These are phyloP conservation scores for Diaporthe sp. DNA, from an alignment of 2,329 filamentous ascomycete species.

Conservation along the genomic window DNA sequence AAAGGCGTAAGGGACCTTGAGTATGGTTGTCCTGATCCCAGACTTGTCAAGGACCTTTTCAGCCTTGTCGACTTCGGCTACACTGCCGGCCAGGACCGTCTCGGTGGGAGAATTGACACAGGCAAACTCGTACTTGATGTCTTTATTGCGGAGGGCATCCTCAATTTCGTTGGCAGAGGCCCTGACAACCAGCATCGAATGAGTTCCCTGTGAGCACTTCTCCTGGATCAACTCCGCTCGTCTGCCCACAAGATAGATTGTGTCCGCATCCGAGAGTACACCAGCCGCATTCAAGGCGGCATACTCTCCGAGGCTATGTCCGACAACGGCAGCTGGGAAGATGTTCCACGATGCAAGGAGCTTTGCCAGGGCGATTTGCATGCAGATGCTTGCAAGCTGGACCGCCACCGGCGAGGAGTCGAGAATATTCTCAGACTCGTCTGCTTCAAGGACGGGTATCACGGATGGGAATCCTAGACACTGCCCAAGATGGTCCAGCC, in stretches of 20 bases:
- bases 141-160: conserved; percentile 57
- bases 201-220: conserved; percentile 72
- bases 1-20: conserved; percentile 64
- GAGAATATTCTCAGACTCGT: conserved; percentile 49
- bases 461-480: conserved; percentile 65
- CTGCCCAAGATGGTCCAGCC: conserved; percentile 63
- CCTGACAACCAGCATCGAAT: conserved; percentile 65
- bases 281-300: conserved; percentile 77
- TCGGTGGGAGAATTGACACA: conserved; percentile 82
- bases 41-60: conserved; percentile 46
- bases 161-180: conserved; percentile 61
- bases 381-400: conserved; percentile 63
- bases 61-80: conserved; percentile 54
- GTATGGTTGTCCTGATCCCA: conserved; percentile 53
- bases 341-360: conserved; percentile 67
- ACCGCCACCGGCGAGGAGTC: conserved; percentile 60
- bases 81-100: conserved; percentile 72
- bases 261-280: conserved; percentile 76
- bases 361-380: conserved; percentile 66
- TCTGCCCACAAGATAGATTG: conserved; percentile 76
- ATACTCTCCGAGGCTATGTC: conserved; percentile 46
- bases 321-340: conserved; percentile 56
- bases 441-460: conserved; percentile 60
- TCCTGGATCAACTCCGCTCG: conserved; percentile 73
- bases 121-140: conserved; percentile 60